A percentile compares a stretch with the other conserved stretches of the same genome.
These are phyloP conservation scores for Geotrichum citri-aurantii DNA, from an alignment of 1,139 yeast species.

Conservation along the genomic window DNA sequence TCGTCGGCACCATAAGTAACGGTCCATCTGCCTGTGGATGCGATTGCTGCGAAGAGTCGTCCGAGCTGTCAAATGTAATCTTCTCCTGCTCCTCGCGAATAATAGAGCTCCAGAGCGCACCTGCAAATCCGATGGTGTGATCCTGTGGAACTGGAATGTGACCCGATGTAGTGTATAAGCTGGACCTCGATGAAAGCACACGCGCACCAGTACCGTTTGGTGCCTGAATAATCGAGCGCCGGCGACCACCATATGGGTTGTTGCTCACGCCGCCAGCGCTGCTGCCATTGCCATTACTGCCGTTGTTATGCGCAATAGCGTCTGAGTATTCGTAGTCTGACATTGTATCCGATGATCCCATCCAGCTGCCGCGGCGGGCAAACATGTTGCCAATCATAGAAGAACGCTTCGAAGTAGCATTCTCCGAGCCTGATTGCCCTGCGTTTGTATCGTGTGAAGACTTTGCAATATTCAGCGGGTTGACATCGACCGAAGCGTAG, in stretches of 20 bases:
- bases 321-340: constrained; percentile 27
- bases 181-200: constrained; percentile 17
- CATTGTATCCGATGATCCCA: constrained; percentile 22
- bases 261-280: neutral
- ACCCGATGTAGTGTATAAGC: constrained; percentile 18
- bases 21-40: neutral
- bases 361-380: constrained; percentile 26
- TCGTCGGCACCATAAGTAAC: neutral
- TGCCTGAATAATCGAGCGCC: constrained; percentile 2
- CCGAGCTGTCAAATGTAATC: neutral
- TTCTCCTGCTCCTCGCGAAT: constrained; percentile 29
- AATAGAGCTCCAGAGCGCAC: constrained; percentile 30
- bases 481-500: constrained; percentile 29
- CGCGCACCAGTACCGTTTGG: constrained; percentile 1
- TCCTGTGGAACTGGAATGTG: constrained; percentile 16
- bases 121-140: constrained; percentile 32
- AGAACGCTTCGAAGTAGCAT: neutral
- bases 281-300: neutral
- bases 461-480: constrained; percentile 28
- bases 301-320: constrained; percentile 20
- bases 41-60: neutral
- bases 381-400: neutral
- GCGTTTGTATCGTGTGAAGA: neutral
- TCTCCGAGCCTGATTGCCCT: neutral
- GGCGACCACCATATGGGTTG: constrained; percentile 1